phyloP scores from a whole-genome alignment of 1,139 yeast genomes.

The Pichia sp. region DNA sequence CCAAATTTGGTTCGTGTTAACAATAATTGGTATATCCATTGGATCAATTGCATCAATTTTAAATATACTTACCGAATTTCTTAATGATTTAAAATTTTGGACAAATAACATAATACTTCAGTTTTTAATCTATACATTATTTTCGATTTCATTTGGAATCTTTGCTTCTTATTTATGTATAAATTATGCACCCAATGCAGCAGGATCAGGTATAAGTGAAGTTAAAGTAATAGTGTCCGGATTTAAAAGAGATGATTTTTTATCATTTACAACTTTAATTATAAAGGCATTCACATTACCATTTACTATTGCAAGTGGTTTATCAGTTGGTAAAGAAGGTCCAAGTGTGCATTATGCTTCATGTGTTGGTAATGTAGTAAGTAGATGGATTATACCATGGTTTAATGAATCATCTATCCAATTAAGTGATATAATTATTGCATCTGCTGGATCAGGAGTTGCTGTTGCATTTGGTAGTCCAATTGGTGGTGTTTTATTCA shows the following conservation, averaged over 20 bases:
- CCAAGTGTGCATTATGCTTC: conserved; percentile 85
- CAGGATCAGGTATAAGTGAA: conserved; percentile 96
- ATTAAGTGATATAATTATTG: conserved; percentile 51
- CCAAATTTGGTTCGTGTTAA: conserved; percentile 71
- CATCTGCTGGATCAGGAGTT: conserved; percentile 64
- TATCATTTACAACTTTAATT: conserved; percentile 64
- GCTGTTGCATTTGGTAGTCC: conserved; percentile 74
- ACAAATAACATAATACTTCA: conserved; percentile 38
- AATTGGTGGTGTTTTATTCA: conserved; percentile 64
- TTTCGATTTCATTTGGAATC: conserved; percentile 58
- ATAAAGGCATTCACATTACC: conserved; percentile 82
- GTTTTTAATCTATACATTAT: conserved; percentile 51
- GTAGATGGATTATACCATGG: conserved; percentile 40
- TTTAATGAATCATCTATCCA: conserved; percentile 44
- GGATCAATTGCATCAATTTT: conserved; percentile 80
- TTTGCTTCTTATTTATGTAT: conserved; percentile 65
- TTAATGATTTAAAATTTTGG: conserved; percentile 72
- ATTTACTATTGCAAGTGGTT: conserved; percentile 74
- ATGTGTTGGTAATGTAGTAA: conserved; percentile 66
- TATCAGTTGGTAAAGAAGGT: conserved; percentile 80
- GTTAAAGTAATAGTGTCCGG: conserved; percentile 95
- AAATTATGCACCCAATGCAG: conserved; percentile 78
- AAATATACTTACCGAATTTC: conserved; percentile 77
- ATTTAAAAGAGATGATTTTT: conserved; percentile 70
- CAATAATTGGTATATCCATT: conserved; percentile 65